These are phyloP conservation scores for Oldenlandia corymbosa DNA, from an alignment of 257 asterid genomes.

Conservation along the genomic window DNA sequence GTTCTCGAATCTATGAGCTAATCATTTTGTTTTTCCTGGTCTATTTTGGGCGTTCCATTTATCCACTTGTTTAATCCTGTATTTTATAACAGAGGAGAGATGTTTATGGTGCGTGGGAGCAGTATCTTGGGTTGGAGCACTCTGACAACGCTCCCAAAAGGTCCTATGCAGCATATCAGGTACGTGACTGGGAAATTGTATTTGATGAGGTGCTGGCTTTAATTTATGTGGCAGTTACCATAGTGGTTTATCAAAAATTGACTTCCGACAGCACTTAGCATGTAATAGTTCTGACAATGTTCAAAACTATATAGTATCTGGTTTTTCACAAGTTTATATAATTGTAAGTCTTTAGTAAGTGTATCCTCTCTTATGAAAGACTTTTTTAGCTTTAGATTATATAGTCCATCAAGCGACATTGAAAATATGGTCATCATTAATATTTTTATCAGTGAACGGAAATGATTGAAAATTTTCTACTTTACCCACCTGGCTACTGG, in stretches of 20 bases:
- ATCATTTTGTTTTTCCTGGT: constrained; percentile 1
- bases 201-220: neutral
- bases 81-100: constrained; percentile 51
- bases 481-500: no score
- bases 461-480: no score
- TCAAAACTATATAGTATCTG: neutral
- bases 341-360: neutral
- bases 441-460: no score
- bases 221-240: neutral
- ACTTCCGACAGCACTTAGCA: neutral
- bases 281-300: neutral
- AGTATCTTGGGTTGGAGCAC: constrained; percentile 69
- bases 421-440: no score
- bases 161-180: constrained; percentile 60
- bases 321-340: neutral
- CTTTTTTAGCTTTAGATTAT: no score
- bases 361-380: neutral
- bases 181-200: constrained; percentile 5
- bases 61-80: constrained; percentile 11
- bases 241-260: no score
- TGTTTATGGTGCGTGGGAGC: constrained; percentile 70
- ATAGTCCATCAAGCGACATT: neutral
- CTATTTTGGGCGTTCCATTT: neutral
- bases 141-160: constrained; percentile 60
- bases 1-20: neutral